Base-by-base conservation (phyloP, 192 early-diverging fungal species). In the Backusella australiensis region DNA sequence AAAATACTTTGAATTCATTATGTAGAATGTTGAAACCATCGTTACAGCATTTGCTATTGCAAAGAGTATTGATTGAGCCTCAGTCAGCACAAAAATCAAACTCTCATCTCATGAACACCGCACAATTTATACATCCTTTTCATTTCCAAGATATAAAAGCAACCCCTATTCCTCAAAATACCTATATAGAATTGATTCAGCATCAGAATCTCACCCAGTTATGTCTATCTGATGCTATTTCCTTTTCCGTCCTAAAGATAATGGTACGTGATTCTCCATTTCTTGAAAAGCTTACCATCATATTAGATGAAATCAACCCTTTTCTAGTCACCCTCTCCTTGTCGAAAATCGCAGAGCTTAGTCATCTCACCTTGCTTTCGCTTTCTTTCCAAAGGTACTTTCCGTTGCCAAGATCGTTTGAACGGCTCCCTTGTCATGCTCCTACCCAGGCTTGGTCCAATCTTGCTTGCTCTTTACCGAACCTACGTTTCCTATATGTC, bases 241-340 rank as follows among this genome's bases (percentile, higher is more conserved):
- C 72, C 34, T 69, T 44, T 42, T 29, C 67, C 21, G 53, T 75
- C 11, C 26, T 77, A 23, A 35, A 78, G 23, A 29, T 46, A 0
- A 68, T 82, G 34, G 75, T 69, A 36, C 21, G 34, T 52, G 74
- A 39, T 8, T 78, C 81, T 8, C 75, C 77, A 15, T 32, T 74
- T 12, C 67, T 82, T 15, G 75, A 79, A 52, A 75, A 77, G 15
- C 71, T 82, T 8, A 66, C 81, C 32, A 74, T 82, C 17, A 66
- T 77, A 38, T 23, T 82, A 32, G 73, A 79, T 46, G 81, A 82
- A 32, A 52, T 44, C 34, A 46, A 76, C n/a, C 52, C 73, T 21
- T 26, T 52, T 32, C 41, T 41, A 14, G 71, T 71, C 32, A 38
- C 56, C 1, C 52, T 32, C 15, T 67, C 68, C 42, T 56, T 82